Percentiles rank a stretch among this genome's conserved stretches.
These are phyloP conservation scores for Saposhnikovia divaricata DNA, from an alignment of 129 eudicot species.

Conservation along the genomic window DNA sequence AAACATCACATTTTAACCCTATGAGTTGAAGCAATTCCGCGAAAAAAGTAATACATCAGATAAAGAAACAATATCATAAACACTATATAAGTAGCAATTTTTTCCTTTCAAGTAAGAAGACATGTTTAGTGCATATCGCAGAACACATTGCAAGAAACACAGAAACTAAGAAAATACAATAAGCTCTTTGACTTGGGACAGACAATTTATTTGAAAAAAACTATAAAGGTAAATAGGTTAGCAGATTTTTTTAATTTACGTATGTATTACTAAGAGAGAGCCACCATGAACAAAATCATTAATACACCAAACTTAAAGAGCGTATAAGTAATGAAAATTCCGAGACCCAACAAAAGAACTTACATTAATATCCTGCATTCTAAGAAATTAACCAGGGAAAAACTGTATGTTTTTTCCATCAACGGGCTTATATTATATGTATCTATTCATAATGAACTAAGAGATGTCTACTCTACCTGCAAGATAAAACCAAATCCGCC, in stretches of 20 bases:
- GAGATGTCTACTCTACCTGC: slow-evolving; percentile 50
- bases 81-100: background rate
- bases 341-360: background rate
- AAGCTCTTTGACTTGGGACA: background rate
- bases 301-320: background rate
- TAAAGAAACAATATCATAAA: background rate
- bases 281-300: background rate
- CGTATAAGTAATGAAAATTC: background rate
- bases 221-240: background rate
- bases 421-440: background rate
- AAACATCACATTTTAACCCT: background rate
- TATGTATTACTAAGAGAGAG: background rate
- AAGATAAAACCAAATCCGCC: slow-evolving; percentile 83
- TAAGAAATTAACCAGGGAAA: background rate
- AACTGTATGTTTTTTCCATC: background rate
- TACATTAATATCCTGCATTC: background rate
- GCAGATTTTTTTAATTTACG: background rate
- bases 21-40: background rate
- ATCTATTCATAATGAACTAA: background rate
- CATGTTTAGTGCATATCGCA: background rate
- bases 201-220: background rate
- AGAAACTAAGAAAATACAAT: background rate
- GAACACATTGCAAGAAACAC: background rate
- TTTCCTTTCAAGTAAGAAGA: background rate
- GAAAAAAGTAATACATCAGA: background rate